Conservation (phyloP, 139 green algal genomes). For the Auxenochlorella pyrenoidosa region DNA sequence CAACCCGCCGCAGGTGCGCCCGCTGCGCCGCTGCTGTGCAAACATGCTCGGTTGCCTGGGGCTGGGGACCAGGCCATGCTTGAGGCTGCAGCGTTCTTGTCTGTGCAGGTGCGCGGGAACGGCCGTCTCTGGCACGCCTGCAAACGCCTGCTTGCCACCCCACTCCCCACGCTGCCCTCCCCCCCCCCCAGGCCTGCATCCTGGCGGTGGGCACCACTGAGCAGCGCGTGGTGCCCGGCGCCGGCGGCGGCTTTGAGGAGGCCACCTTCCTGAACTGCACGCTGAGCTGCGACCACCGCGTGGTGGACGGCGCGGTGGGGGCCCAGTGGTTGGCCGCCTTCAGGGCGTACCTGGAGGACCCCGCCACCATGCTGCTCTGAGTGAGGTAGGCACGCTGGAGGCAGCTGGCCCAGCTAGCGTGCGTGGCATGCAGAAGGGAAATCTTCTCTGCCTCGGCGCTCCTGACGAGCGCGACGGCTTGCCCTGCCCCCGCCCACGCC, state of each 20-base stretch:
- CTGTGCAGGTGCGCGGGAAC: background rate
- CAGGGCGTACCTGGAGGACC: slow-evolving; percentile 92
- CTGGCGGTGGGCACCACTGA: slow-evolving; percentile 74
- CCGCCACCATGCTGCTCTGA: slow-evolving; percentile 91
- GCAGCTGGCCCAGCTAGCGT: no score
- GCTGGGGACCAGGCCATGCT: no score
- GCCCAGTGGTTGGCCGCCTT: slow-evolving; percentile 97
- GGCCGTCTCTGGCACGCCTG: no score
- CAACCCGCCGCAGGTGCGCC: slow-evolving; percentile 90
- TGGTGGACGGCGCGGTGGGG: slow-evolving; percentile 97
- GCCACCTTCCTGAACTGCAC: slow-evolving; percentile 77
- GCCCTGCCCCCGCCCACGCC: no score
- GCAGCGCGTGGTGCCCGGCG: slow-evolving; percentile 65
- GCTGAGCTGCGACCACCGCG: slow-evolving; percentile 96
- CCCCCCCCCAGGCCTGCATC: slow-evolving; percentile 71
- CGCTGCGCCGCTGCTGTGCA: background rate
- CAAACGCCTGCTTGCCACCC: background rate
- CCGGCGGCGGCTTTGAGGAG: slow-evolving; percentile 59
- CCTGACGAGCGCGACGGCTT: no score
- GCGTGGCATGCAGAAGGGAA: no score
- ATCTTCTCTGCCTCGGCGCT: no score
- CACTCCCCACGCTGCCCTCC: background rate
- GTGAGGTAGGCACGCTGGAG: background rate
- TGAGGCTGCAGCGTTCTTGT: background rate
- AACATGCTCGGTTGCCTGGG: background rate